phyloP scores from a whole-genome alignment of 2,329 filamentous ascomycete species.

The Alternaria ethzedia region DNA sequence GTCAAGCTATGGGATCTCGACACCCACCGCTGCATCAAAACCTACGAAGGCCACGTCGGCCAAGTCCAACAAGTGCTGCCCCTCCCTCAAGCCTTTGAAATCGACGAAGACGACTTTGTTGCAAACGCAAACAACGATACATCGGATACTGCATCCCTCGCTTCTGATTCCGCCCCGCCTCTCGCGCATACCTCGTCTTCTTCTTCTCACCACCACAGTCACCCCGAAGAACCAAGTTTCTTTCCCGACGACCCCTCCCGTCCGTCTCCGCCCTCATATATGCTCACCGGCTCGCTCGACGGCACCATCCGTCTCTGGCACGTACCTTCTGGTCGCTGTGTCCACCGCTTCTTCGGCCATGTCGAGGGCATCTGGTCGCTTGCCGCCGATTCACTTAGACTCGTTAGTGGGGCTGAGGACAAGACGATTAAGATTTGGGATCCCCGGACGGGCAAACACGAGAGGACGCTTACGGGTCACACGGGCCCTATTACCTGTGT shows the following conservation, averaged over 20 bases:
- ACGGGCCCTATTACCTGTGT: conserved; percentile 91
- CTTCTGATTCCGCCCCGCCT: conserved; percentile 29
- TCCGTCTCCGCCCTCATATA: conserved; percentile 82
- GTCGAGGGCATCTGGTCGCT: conserved; percentile 96
- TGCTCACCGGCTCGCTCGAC: conserved; percentile 90
- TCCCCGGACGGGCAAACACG: conserved; percentile 86
- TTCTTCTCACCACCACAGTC: not conserved
- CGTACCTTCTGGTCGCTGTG: conserved; percentile 77
- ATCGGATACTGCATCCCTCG: conserved; percentile 45
- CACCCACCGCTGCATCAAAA: conserved; percentile 75
- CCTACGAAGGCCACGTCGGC: conserved; percentile 88
- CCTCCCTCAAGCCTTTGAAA: conserved; percentile 86
- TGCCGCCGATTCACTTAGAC: conserved; percentile 83
- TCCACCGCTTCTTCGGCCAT: conserved; percentile 95
- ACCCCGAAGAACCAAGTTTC: conserved; percentile 43
- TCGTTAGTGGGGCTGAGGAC: conserved; percentile 90
- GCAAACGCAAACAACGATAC: conserved; percentile 63
- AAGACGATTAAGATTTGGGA: conserved; percentile 97
- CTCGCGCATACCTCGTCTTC: conserved; percentile 14
- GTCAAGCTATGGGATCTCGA: conserved; percentile 94
- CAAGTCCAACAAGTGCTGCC: conserved; percentile 92
- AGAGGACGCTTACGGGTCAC: conserved; percentile 90
- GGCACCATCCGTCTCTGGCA: conserved; percentile 94
- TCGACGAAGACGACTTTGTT: conserved; percentile 71
- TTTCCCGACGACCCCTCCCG: conserved; percentile 69